These are phyloP conservation scores for Roridomyces roridus DNA, from an alignment of 768 basidiomycete genomes.

Conservation along the genomic window DNA sequence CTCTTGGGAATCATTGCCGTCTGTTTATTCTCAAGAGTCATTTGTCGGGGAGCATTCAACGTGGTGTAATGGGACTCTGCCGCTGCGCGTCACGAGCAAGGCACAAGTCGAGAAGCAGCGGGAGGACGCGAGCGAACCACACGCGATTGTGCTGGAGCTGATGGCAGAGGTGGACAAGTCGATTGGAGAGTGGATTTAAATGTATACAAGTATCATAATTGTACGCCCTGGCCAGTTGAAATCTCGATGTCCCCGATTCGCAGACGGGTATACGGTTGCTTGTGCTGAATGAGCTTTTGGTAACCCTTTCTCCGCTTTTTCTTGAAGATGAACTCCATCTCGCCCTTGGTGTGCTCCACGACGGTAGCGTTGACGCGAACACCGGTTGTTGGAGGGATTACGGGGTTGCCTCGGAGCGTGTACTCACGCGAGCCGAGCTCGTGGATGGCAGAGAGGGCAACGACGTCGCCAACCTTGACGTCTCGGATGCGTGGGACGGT, in stretches of 20 bases:
- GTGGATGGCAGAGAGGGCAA: conserved; percentile 84
- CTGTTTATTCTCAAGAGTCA: conserved; percentile 30
- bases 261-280: conserved; percentile 95
- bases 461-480: conserved; percentile 83
- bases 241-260: conserved; percentile 84
- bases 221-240: not conserved
- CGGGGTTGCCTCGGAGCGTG: conserved; percentile 82
- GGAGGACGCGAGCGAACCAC: conserved; percentile 7
- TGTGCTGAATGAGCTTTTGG: conserved; percentile 90
- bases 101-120: not conserved
- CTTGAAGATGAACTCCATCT: conserved; percentile 91
- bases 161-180: conserved; percentile 41
- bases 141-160: conserved; percentile 38
- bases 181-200: conserved; percentile 36
- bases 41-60: conserved; percentile 9
- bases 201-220: no score
- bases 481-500: conserved; percentile 92
- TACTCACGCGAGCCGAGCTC: conserved; percentile 97
- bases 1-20: conserved; percentile 28
- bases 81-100: conserved; percentile 12
- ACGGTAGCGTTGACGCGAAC: conserved; percentile 88
- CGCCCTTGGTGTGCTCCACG: conserved; percentile 96
- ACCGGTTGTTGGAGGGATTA: conserved; percentile 62
- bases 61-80: conserved; percentile 3
- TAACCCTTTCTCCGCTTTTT: conserved; percentile 99